Evolutionary conservation across 2,329 filamentous ascomycete species (phyloP).

Genomic region (Pleoardoris graminearum): DNA sequence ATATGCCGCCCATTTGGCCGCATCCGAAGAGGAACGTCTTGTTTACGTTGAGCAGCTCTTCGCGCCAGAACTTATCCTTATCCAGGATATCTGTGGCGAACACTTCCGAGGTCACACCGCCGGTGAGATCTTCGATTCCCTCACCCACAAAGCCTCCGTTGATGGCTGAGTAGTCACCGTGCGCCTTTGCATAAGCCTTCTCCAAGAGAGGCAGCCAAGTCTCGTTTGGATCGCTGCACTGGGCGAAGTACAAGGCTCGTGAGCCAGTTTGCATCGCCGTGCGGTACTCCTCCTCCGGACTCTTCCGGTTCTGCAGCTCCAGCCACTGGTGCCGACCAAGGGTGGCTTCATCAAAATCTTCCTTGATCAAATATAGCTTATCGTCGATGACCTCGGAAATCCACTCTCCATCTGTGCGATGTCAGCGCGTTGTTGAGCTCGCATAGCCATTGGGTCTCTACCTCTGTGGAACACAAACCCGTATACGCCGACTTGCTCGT

Average conservation of each 20-base stretch:
- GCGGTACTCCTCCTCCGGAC: conserved; percentile 69
- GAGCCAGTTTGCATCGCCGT: conserved; percentile 75
- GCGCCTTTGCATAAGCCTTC: conserved; percentile 83
- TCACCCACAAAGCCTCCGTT: conserved; percentile 73
- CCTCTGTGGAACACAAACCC: conserved; percentile 81
- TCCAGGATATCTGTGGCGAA: conserved; percentile 73
- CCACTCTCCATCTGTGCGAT: conserved; percentile 74
- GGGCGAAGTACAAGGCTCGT: conserved; percentile 76
- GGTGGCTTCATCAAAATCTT: conserved; percentile 75
- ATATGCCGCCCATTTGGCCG: conserved; percentile 65
- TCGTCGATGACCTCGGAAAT: conserved; percentile 90
- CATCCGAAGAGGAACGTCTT: conserved; percentile 79
- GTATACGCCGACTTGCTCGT: conserved; percentile 77
- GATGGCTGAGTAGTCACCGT: conserved; percentile 77
- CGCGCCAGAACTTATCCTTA: conserved; percentile 79
- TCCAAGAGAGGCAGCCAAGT: conserved; percentile 81
- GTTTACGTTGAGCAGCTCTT: conserved; percentile 80
- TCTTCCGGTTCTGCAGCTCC: conserved; percentile 70
- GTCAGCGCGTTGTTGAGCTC: conserved; percentile 24
- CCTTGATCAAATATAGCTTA: conserved; percentile 81
- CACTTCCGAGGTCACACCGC: conserved; percentile 71
- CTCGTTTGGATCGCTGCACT: conserved; percentile 75
- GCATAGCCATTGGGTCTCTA: conserved; percentile 28
- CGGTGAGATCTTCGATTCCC: conserved; percentile 63
- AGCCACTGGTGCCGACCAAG: conserved; percentile 75